Conservation (phyloP, 176 grass and related monocot genomes). For the Musa schizocarpa region DNA sequence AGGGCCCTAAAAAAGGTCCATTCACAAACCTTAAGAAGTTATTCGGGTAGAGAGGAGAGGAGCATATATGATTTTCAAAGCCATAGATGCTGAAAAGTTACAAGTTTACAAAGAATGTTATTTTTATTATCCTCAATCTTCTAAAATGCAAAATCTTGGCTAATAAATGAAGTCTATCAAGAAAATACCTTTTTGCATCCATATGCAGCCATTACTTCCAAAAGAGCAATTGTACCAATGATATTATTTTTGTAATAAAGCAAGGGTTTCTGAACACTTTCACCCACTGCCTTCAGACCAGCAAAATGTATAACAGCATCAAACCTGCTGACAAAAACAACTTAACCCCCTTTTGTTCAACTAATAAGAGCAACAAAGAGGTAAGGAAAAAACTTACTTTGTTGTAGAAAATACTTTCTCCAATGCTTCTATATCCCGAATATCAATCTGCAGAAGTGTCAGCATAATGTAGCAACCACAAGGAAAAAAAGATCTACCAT, state of each 20-base stretch:
- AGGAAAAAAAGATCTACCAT: neutral
- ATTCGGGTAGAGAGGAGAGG: no score
- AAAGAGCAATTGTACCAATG: conserved; percentile 13
- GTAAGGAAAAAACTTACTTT: neutral
- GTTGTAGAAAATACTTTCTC: conserved; percentile 2
- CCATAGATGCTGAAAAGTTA: no score
- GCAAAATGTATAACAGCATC: conserved; percentile 14
- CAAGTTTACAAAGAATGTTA: no score
- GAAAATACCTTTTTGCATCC: neutral
- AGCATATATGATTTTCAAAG: no score
- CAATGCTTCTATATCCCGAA: neutral
- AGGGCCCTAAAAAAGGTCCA: no score
- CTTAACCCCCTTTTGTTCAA: no score
- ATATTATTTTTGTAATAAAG: conserved; percentile 10
- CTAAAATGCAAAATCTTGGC: neutral
- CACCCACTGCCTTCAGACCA: conserved; percentile 7
- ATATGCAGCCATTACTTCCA: conserved; percentile 11
- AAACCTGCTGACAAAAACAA: neutral
- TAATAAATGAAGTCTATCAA: neutral
- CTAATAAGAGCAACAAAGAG: no score
- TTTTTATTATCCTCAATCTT: neutral
- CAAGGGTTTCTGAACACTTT: conserved; percentile 9
- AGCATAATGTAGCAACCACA: neutral
- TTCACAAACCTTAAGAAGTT: no score
- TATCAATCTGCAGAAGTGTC: neutral